These are phyloP conservation scores for Microdochium paspali DNA, from an alignment of 2,329 filamentous ascomycete species.

Conservation along the genomic window DNA sequence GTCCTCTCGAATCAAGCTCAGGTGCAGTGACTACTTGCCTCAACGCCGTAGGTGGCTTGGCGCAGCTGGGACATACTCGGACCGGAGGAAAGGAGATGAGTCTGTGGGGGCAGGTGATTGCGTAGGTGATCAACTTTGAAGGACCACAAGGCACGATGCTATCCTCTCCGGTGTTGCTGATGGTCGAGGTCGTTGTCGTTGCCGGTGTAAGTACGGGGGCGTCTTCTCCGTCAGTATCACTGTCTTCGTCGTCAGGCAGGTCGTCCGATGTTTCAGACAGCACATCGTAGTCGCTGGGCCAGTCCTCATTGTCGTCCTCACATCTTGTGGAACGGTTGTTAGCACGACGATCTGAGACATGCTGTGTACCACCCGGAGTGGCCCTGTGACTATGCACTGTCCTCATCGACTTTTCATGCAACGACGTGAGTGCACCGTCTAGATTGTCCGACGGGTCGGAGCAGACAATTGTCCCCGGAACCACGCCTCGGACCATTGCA, in stretches of 20 bases:
- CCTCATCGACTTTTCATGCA: conserved; percentile 17
- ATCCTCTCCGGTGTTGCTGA: neutral
- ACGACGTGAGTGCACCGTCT: conserved; percentile 13
- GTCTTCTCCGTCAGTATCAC: conserved; percentile 6
- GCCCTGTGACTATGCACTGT: conserved; percentile 15
- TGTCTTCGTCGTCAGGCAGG: conserved; percentile 14
- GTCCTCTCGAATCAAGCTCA: no score
- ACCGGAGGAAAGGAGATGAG: neutral
- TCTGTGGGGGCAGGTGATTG: neutral
- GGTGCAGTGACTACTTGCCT: no score
- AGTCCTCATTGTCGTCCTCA: conserved; percentile 2
- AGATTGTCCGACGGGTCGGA: conserved; percentile 10
- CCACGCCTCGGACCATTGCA: conserved; percentile 12
- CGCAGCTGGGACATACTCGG: neutral
- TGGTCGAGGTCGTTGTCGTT: no score
- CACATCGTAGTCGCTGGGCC: conserved; percentile 9
- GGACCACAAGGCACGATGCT: conserved; percentile 1
- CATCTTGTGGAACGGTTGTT: conserved; percentile 5
- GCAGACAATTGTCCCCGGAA: conserved; percentile 12
- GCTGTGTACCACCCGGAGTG: conserved; percentile 15
- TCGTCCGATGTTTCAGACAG: conserved; percentile 12
- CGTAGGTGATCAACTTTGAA: neutral
- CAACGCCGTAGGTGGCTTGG: neutral
- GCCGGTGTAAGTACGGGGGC: neutral
- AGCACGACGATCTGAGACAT: conserved; percentile 8